Conservation (phyloP, 306 rosid genomes). For the Urtica urens region DNA sequence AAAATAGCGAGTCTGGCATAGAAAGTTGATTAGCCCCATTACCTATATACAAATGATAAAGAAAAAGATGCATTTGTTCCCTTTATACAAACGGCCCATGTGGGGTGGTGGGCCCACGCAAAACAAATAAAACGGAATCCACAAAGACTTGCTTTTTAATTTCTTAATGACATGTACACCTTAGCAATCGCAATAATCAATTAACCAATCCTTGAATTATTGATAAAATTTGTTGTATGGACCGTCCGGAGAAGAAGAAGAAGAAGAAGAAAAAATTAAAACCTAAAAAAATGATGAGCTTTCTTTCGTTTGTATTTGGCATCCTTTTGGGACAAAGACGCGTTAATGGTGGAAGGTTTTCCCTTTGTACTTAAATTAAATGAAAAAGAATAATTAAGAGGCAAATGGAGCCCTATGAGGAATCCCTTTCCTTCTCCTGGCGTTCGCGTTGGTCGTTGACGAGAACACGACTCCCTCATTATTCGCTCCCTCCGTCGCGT, state of each 20-base stretch:
- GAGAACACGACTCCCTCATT: conserved; percentile 25
- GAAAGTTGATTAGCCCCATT: conserved; percentile 32
- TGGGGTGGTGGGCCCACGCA: conserved; percentile 63
- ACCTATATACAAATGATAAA: conserved; percentile 14
- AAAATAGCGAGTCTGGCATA: conserved; percentile 15
- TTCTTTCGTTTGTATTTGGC: conserved; percentile 35
- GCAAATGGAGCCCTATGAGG: conserved; percentile 94
- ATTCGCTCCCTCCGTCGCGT: conserved; percentile 52
- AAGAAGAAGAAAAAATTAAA: no score
- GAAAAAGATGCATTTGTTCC: conserved; percentile 4
- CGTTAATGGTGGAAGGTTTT: conserved; percentile 8
- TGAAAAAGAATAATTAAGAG: conserved; percentile 21
- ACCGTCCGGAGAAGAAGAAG: no score
- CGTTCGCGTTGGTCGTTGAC: conserved; percentile 56
- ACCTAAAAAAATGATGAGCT: conserved; percentile 52
- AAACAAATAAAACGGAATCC: conserved; percentile 56
- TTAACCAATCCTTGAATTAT: conserved; percentile 67
- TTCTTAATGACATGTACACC: conserved; percentile 65
- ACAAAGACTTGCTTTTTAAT: conserved; percentile 53
- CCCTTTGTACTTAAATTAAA: background rate
- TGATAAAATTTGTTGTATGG: conserved; percentile 58
- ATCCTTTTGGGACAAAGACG: conserved; percentile 28
- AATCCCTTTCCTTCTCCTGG: conserved; percentile 95
- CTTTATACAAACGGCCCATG: conserved; percentile 62
- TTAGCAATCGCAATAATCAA: conserved; percentile 46